Conservation (phyloP, 768 basidiomycete genomes). For the Naganishia antarctica region DNA sequence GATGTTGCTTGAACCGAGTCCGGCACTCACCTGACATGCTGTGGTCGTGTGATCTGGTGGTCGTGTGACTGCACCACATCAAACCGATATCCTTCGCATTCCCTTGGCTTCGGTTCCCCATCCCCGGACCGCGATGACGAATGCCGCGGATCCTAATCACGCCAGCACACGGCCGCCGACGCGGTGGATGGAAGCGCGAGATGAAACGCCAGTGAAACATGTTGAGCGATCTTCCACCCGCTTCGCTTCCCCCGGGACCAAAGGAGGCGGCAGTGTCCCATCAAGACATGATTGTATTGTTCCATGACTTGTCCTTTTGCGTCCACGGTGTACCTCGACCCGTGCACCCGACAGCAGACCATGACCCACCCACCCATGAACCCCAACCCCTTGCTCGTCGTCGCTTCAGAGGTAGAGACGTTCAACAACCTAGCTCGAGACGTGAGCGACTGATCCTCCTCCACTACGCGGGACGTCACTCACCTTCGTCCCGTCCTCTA, state of each 20-base stretch:
- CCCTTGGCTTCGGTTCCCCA: no score
- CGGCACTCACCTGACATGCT: background rate
- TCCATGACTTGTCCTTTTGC: no score
- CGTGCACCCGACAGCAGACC: no score
- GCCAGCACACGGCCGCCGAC: background rate
- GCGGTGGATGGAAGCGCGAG: background rate
- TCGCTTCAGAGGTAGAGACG: background rate
- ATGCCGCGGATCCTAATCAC: background rate
- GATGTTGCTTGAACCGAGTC: background rate
- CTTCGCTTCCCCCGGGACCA: no score
- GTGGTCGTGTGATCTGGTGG: no score
- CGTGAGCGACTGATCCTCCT: background rate
- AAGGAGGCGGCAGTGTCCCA: no score
- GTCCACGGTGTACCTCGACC: background rate
- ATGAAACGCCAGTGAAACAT: slow-evolving; percentile 6
- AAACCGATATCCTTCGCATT: no score
- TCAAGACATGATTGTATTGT: no score
- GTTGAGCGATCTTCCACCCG: background rate
- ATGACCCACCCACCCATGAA: background rate
- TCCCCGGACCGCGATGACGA: background rate
- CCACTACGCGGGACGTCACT: background rate
- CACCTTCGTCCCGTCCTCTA: background rate
- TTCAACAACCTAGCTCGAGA: slow-evolving; percentile 6
- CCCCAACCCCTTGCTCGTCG: background rate
- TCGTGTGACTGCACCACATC: no score